These are phyloP conservation scores for Talaromyces sp. DNA, from an alignment of 2,329 filamentous ascomycete species.

Conservation along the genomic window DNA sequence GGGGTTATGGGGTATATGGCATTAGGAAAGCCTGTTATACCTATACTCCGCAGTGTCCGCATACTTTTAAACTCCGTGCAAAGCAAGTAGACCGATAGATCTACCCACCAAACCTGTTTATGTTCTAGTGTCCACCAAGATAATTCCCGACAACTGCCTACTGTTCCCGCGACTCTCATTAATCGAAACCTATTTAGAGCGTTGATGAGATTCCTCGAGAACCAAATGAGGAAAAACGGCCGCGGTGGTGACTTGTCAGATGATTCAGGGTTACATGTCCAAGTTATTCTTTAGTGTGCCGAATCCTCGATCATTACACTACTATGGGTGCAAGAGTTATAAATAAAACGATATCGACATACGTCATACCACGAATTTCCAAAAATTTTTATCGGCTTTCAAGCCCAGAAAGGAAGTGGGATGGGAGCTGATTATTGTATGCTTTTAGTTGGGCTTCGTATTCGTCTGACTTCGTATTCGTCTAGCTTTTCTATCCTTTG, in stretches of 20 bases:
- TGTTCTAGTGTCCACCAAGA: not conserved
- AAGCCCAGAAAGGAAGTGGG: not conserved
- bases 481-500: not conserved
- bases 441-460: not conserved
- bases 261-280: conserved; percentile 6
- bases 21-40: not conserved
- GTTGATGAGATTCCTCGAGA: not conserved
- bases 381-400: not conserved
- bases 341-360: not conserved
- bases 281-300: not conserved
- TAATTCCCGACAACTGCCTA: not conserved
- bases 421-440: not conserved
- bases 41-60: not conserved
- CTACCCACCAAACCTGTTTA: not conserved
- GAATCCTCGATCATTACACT: not conserved
- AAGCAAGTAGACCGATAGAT: not conserved
- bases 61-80: not conserved
- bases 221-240: not conserved
- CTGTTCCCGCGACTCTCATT: not conserved
- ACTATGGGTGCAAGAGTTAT: not conserved
- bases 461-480: not conserved
- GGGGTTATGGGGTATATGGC: not conserved
- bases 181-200: not conserved
- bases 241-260: not conserved
- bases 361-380: not conserved